These are phyloP conservation scores for Endoconidiophora laricicola DNA, from an alignment of 2,329 filamentous ascomycete species.

Conservation along the genomic window DNA sequence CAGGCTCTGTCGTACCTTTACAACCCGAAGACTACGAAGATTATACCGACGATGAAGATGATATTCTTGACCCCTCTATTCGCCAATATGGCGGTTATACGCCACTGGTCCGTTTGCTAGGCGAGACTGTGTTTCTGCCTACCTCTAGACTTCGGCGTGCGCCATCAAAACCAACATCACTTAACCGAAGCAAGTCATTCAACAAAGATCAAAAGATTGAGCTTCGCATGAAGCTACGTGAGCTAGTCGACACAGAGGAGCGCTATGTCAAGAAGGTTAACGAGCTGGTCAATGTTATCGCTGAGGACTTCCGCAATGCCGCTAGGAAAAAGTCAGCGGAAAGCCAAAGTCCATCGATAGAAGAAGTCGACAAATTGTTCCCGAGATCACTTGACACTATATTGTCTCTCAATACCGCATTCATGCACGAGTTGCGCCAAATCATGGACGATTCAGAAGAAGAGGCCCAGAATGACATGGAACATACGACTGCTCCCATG, in stretches of 20 bases:
- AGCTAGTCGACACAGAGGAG: constrained; percentile 85
- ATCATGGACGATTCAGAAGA: constrained; percentile 74
- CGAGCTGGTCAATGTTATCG: constrained; percentile 66
- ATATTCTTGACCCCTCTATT: constrained; percentile 45
- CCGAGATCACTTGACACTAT: constrained; percentile 68
- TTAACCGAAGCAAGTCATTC: constrained; percentile 65
- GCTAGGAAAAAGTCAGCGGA: constrained; percentile 39
- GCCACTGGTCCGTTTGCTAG: constrained; percentile 60
- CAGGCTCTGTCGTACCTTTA: constrained; percentile 54
- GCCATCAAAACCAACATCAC: constrained; percentile 67
- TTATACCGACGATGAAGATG: constrained; percentile 45
- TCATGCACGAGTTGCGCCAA: constrained; percentile 58
- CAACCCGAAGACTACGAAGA: constrained; percentile 43
- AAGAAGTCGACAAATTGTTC: constrained; percentile 62
- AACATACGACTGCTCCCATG: constrained; percentile 31
- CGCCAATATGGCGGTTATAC: constrained; percentile 64
- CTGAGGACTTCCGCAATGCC: constrained; percentile 60
- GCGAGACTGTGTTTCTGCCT: constrained; percentile 71
- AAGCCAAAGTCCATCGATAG: constrained; percentile 54
- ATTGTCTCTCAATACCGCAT: constrained; percentile 62
- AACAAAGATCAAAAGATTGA: constrained; percentile 68
- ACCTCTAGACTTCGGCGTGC: constrained; percentile 71
- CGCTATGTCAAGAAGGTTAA: constrained; percentile 81
- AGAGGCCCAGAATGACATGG: constrained; percentile 60
- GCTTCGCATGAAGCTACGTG: constrained; percentile 72